Base-by-base conservation (phyloP, 768 basidiomycete genomes). In the Leccinum longicurvipes region DNA sequence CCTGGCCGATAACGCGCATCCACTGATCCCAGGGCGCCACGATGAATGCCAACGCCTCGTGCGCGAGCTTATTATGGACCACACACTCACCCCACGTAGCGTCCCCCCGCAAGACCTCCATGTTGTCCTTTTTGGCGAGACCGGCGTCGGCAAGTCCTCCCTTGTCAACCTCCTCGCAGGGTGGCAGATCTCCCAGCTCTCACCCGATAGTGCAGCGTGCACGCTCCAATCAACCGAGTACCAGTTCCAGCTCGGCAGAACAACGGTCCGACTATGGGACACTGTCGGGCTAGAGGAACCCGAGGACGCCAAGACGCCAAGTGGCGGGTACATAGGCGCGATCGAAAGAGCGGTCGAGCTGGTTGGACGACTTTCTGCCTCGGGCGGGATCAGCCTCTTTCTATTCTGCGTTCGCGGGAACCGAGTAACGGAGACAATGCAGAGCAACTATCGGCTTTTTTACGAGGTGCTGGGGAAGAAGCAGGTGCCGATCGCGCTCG, bases 41-140 rank as follows among this genome's bases (percentile, higher is more conserved):
- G 58, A 66, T 14, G 59, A 58, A 2, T 67, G 66, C 24, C 67
- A 66, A 6, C 64, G 56, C 2, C 51, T 68, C 49, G 51, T 66
- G 9, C 67, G 67, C 24, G 59, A 67, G 21, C 61, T 67, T 46
- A 42, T 67, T 46, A 51, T 66, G 29, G 57, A 66, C 42, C 25
- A 66, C 15, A 55, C 66, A 6, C 66, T 67, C 52, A 60, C 54
- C 0, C 63, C 66, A 8, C 66, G 63, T 4, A 55, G 50, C 25
- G 48, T 34, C 11, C 59, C 66, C 36, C 3, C 56, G 0, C 61
- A 63, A 41, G 64, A 68, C 51, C 36, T 67, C 14, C 66, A 74
- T 45, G 48, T 78, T 47, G 62, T 78, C 19, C 51, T 79, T 19
- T 79, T 78, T 47, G 77, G 78, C 0, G 74, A 77, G 51, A 68